Evolutionary conservation across 2,329 filamentous ascomycete genomes (phyloP).

Genomic region (Talaromyces marneffei): DNA sequence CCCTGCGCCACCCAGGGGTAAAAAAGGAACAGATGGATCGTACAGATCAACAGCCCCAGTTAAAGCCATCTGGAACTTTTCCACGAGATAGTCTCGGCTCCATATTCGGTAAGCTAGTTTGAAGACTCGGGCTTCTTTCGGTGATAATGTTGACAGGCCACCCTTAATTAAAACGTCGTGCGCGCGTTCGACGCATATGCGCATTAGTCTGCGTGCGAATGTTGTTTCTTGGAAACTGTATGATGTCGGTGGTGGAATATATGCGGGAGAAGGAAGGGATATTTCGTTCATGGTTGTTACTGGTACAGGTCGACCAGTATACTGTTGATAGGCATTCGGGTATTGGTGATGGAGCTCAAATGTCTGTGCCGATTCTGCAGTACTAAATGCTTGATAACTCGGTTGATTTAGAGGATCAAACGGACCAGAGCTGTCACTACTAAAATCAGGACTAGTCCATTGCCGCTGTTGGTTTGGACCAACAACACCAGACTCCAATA

Average conservation of each 20-base stretch:
- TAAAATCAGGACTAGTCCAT: not conserved
- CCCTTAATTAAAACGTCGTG: not conserved
- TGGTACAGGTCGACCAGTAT: not conserved
- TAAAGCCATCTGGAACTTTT: not conserved
- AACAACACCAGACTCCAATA: not conserved
- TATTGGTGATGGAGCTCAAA: not conserved
- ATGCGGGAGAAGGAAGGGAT: not conserved
- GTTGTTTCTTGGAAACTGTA: constrained; percentile 13
- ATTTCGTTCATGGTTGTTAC: not conserved
- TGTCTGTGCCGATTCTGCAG: not conserved
- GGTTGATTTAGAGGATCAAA: not conserved
- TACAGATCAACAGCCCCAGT: not conserved
- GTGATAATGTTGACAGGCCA: not conserved
- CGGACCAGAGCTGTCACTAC: not conserved
- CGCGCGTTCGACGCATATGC: constrained; percentile 7
- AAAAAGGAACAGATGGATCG: not conserved
- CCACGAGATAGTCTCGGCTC: constrained; percentile 1
- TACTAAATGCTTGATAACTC: not conserved
- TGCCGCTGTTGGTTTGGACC: not conserved
- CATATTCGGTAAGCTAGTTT: constrained; percentile 8
- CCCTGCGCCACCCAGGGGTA: constrained; percentile 6
- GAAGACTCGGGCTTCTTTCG: constrained; percentile 8
- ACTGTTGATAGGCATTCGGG: not conserved
- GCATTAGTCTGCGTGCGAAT: constrained; percentile 11
- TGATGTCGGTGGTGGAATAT: constrained; percentile 5